Conservation (phyloP, 2,329 filamentous ascomycete species). For the Ophiocordyceps unilateralis region DNA sequence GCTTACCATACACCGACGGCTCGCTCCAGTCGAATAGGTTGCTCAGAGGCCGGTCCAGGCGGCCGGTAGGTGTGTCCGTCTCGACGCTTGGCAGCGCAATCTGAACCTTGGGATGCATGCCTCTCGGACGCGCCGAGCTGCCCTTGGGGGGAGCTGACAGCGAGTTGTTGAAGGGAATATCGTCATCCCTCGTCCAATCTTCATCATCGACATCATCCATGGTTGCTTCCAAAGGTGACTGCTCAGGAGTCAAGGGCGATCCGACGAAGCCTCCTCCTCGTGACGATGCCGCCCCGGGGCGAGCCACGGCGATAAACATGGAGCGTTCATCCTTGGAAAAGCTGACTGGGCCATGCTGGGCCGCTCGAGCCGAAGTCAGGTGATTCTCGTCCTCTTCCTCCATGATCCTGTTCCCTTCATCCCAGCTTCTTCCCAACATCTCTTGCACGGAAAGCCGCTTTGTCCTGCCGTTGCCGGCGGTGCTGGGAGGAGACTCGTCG, state of each 20-base stretch:
- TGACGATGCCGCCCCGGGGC: conserved; percentile 13
- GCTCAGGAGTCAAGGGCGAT: conserved; percentile 28
- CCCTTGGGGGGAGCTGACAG: conserved; percentile 37
- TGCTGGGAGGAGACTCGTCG: conserved; percentile 55
- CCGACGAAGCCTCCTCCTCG: too few relatives aligned
- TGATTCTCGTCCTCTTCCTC: conserved; percentile 46
- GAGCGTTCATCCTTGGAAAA: background rate
- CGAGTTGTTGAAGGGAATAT: conserved; percentile 35
- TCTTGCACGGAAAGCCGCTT: conserved; percentile 42
- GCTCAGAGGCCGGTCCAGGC: conserved; percentile 37
- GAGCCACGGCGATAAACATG: conserved; percentile 4
- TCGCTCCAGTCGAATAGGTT: conserved; percentile 71
- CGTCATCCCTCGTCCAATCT: conserved; percentile 41
- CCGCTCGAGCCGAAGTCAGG: conserved; percentile 35
- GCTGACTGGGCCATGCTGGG: conserved; percentile 13
- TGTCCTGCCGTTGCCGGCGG: conserved; percentile 31
- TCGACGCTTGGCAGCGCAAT: conserved; percentile 36
- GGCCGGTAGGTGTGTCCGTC: conserved; percentile 4
- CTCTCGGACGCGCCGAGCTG: conserved; percentile 33
- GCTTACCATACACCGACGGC: conserved; percentile 42
- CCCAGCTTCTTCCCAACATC: conserved; percentile 36
- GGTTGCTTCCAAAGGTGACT: conserved; percentile 42
- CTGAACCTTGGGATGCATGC: conserved; percentile 34
- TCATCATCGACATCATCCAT: conserved; percentile 27
- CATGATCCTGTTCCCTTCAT: conserved; percentile 38